Evolutionary conservation across 768 basidiomycete genomes (phyloP).

Genomic region (Podaxis pistillaris): DNA sequence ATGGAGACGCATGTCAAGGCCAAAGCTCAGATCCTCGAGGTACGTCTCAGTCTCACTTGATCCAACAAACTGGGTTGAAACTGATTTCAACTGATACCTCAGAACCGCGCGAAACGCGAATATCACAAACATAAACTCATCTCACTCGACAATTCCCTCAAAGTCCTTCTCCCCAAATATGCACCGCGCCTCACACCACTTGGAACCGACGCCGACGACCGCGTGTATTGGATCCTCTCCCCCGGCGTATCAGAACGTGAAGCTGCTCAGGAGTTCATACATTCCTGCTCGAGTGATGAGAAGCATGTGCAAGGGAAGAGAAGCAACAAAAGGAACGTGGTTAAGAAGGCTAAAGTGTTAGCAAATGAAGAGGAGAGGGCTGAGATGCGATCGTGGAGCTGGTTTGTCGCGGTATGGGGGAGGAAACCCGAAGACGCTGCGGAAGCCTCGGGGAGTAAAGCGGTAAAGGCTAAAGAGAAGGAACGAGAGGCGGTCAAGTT

Average conservation of each 20-base stretch:
- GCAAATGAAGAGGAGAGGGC: constrained; percentile 44
- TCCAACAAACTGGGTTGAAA: background rate
- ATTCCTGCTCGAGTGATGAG: constrained; percentile 22
- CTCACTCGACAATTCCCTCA: constrained; percentile 55
- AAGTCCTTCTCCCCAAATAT: constrained; percentile 43
- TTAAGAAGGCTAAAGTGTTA: constrained; percentile 22
- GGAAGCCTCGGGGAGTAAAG: constrained; percentile 1
- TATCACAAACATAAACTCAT: constrained; percentile 49
- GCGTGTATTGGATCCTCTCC: constrained; percentile 65
- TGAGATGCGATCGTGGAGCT: constrained; percentile 62
- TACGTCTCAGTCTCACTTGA: background rate
- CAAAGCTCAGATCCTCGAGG: constrained; percentile 19
- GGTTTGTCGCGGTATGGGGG: constrained; percentile 79
- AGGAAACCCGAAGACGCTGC: constrained; percentile 36
- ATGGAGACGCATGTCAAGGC: constrained; percentile 24
- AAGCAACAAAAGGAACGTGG: constrained; percentile 25
- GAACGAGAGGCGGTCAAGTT: constrained; percentile 10
- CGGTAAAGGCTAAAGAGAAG: constrained; percentile 3
- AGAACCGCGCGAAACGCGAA: constrained; percentile 45
- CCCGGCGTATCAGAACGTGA: constrained; percentile 61
- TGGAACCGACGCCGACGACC: constrained; percentile 69
- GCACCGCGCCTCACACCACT: constrained; percentile 56
- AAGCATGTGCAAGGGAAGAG: constrained; percentile 42
- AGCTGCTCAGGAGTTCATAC: constrained; percentile 40
- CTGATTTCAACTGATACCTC: background rate